Evolutionary conservation across 2,329 filamentous ascomycete genomes (phyloP), one percentile per base, ranked within the genome.

Genomic region (Sporothrix brasiliensis): DNA sequence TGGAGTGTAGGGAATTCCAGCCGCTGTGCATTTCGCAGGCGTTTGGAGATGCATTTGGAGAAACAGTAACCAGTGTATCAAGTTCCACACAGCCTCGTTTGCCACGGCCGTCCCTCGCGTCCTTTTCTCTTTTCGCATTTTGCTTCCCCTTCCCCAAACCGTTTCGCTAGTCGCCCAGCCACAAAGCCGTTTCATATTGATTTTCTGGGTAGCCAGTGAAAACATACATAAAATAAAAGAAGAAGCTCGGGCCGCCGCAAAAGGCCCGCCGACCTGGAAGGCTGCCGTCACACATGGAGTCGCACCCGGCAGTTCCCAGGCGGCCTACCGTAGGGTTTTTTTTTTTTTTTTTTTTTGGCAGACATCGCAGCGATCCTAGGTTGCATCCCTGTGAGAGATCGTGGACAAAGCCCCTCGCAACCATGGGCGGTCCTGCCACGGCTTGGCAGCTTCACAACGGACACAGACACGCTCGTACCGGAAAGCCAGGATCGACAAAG

Each of bases 91-190:
- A 63, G 54, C 54, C 39, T 47, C 41, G 2, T 60, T 47, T 24
- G 3, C 4, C 34, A 16, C 14, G 14, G 41, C 41, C 14, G 39
- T 21, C 54, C 0, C 54, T 60, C 56, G 58, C 58, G 19, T 63
- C 58, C 47, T n/a, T 63, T 47, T 47, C 58, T 63, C n/a, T 47
- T 63, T 47, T 63, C n/a, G 10, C 6, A 21, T 11, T 6, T 11
- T 30, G 3, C 27, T 30, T 3, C 27, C 27, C 27, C 13, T 47
- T 11, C 16, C 21, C 21, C 39, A 1, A 58, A 34, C 16, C 39
- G 58, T 61, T 61, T 61, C 58, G 58, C 21, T 61, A 61, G 58
- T 61, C 58, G 39, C 39, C 58, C n/a, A 39, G 58, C 58, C 58
- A n/a, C 52, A 11, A 10, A 27, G 3, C 44, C 24, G 41, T 50